phyloP scores from a whole-genome alignment of 129 eudicot species.

The Solidago caesia region DNA sequence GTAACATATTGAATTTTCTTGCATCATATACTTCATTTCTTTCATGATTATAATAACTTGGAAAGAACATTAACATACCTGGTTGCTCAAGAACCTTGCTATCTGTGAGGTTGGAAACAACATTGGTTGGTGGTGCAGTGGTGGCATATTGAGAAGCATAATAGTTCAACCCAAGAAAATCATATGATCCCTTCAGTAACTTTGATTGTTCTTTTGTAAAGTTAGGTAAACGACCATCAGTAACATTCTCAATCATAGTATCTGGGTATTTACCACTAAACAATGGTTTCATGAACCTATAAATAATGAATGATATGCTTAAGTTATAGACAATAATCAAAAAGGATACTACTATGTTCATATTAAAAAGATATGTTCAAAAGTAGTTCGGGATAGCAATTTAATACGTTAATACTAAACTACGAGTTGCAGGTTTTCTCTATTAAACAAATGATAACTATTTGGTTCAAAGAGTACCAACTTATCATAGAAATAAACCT shows the following conservation, averaged over 20 bases:
- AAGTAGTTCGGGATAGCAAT: no score
- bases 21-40: not conserved
- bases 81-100: conserved; percentile 25
- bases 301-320: not conserved
- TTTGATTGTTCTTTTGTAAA: conserved; percentile 21
- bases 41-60: not conserved
- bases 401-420: no score
- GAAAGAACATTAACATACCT: not conserved
- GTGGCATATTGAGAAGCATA: conserved; percentile 31
- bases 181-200: conserved; percentile 33
- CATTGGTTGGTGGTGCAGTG: conserved; percentile 10
- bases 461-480: no score
- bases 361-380: no score
- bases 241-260: conserved; percentile 20
- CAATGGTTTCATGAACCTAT: conserved; percentile 41
- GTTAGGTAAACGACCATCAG: conserved; percentile 27
- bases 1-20: not conserved
- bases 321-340: not conserved
- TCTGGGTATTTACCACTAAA: conserved; percentile 29
- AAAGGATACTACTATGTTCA: no score
- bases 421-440: no score
- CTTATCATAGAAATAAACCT: no score
- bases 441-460: no score
- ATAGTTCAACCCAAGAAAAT: conserved; percentile 43
- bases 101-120: conserved; percentile 20